Percentiles rank a stretch among this genome's conserved stretches.
Conservation (phyloP, 495 filamentous ascomycete genomes). For the Letharia columbiana region DNA sequence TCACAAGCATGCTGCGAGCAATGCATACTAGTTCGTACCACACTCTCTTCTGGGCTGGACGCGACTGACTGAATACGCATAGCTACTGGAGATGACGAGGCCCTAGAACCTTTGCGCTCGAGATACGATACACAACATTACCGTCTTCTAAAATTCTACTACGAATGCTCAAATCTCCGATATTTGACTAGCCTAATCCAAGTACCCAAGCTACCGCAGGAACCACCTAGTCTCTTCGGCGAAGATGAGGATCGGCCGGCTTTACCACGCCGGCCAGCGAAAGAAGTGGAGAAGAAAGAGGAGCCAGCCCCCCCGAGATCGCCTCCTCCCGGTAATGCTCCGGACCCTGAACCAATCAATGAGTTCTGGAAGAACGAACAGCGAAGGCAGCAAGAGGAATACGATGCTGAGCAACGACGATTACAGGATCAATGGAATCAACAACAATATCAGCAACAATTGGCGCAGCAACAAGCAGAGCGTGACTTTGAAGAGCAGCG, state of each 20-base stretch:
- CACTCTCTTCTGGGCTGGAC: not conserved
- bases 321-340: slow-evolving; percentile 50
- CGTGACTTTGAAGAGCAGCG: slow-evolving; percentile 94
- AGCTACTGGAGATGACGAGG: slow-evolving; percentile 92
- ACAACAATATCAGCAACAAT: slow-evolving; percentile 69
- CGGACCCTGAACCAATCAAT: slow-evolving; percentile 86
- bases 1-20: slow-evolving; percentile 87
- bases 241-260: slow-evolving; percentile 74
- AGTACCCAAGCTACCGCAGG: slow-evolving; percentile 88
- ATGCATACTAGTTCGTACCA: slow-evolving; percentile 81
- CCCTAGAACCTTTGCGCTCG: slow-evolving; percentile 76
- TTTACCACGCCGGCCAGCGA: slow-evolving; percentile 68
- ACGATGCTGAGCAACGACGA: slow-evolving; percentile 82
- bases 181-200: slow-evolving; percentile 95
- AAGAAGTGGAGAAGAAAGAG: slow-evolving; percentile 51
- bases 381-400: slow-evolving; percentile 81
- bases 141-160: slow-evolving; percentile 93
- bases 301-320: slow-evolving; percentile 60
- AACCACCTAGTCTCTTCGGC: slow-evolving; percentile 78
- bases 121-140: slow-evolving; percentile 94
- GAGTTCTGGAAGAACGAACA: slow-evolving; percentile 98
- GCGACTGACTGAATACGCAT: slow-evolving; percentile 16
- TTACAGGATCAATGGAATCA: slow-evolving; percentile 74
- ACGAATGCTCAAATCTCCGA: slow-evolving; percentile 94
- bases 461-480: slow-evolving; percentile 73